Conservation (phyloP, 371 early-diverging fungal species). For the Mortierella sp. region DNA sequence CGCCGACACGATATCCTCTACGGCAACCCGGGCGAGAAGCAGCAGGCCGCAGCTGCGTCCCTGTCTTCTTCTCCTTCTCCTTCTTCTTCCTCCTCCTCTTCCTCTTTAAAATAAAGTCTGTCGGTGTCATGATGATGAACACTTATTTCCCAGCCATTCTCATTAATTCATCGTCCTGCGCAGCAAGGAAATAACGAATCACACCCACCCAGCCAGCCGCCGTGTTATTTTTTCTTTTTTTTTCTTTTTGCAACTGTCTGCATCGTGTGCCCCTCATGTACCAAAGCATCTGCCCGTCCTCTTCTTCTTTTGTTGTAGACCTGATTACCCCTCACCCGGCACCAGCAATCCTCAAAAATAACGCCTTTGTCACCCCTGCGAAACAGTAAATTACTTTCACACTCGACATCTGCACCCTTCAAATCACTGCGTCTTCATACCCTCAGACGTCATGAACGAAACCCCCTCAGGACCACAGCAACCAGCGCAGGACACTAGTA, state of each 20-base stretch:
- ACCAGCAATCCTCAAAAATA: too few relatives aligned
- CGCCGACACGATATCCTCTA: conserved; percentile 46
- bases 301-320: too few relatives aligned
- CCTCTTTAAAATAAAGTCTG: not conserved
- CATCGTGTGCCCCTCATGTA: too few relatives aligned
- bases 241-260: too few relatives aligned
- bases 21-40: conserved; percentile 25
- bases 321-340: too few relatives aligned
- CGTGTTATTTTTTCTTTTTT: too few relatives aligned
- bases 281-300: too few relatives aligned
- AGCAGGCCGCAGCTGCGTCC: conserved; percentile 28
- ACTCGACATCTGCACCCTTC: not conserved
- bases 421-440: not conserved
- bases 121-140: not conserved
- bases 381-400: too few relatives aligned
- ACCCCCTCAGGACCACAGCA: not conserved
- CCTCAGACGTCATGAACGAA: not conserved
- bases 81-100: not conserved
- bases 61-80: not conserved
- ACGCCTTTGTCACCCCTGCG: too few relatives aligned
- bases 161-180: not conserved
- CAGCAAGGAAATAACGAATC: too few relatives aligned
- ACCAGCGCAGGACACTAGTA: not conserved
- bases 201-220: too few relatives aligned
- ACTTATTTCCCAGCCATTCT: not conserved